Base-by-base conservation (phyloP, 176 grass and related monocot genomes). In the Pontederia paniculata region DNA sequence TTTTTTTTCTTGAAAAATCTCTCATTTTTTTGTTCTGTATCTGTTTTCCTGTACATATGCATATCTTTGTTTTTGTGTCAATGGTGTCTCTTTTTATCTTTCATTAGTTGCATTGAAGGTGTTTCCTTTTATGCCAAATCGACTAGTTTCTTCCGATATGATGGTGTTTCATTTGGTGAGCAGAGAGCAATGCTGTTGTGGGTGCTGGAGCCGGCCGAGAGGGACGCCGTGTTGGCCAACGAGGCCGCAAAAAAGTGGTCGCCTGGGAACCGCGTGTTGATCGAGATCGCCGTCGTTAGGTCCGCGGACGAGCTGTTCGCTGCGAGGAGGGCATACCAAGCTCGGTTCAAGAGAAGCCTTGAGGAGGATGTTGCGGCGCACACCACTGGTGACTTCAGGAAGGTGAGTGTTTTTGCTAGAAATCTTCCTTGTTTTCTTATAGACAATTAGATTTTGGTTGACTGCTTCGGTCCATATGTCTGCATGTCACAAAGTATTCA, bases 351-450 rank as follows among this genome's bases (percentile, higher is more conserved):
- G 77, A 79, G 83, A 9, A 87, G 85, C 51, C 82, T 97, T 53
- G 91, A 97, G 77, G 91, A 97, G 72, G 91, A 97, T 14, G 83
- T 97, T 55, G 82, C 83, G 1, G 80, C 71, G 0, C 91, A 87
- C 48, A 77, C 67, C 73, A 79, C 68, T 1, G 91, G 82, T 2
- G 86, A 97, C 58, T 89, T 97, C 86, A 72, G 86, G 60, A 97
- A 90, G 85, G 85, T 89, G 59, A 48, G 44, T 42, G 8, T 10
- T 14, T 47, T 7, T 16, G 45, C 19, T 52, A 66, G 22, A 73
- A 0, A 9, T 28, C 45, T 47, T 12, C 15, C 9, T 18, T 2
- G 12, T 11, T 62, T 56, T 42, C 0, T 7, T 48, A 0, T 31
- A 49, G n/a, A 65, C 13, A 19, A 21, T 1, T 17, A 47, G 15